phyloP scores from a whole-genome alignment of 108 stramenopile species.

The Skeletonema tropicum region DNA sequence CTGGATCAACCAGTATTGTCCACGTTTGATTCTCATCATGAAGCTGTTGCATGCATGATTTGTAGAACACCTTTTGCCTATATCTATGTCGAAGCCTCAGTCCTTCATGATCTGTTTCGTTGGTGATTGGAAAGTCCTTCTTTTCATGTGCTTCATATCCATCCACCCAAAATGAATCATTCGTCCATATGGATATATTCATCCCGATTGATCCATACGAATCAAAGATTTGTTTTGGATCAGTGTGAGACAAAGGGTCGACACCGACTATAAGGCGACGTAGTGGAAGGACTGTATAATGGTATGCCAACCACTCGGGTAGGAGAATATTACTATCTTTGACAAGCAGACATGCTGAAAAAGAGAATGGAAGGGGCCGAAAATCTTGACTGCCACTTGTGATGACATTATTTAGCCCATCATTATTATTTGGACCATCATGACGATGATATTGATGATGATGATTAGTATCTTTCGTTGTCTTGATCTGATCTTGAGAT shows the following conservation, averaged over 20 bases:
- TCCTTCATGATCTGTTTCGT: conserved; percentile 1
- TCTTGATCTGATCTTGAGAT: too few relatives aligned
- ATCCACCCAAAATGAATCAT: conserved; percentile 19
- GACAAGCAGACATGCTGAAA: conserved; percentile 63
- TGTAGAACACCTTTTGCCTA: conserved; percentile 42
- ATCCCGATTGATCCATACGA: conserved; percentile 13
- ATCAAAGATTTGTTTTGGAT: conserved; percentile 19
- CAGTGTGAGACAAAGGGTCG: conserved; percentile 39
- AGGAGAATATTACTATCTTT: conserved; percentile 59
- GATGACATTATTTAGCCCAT: too few relatives aligned
- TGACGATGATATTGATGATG: too few relatives aligned
- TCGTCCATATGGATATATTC: conserved; percentile 22
- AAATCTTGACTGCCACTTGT: not conserved
- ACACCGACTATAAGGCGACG: conserved; percentile 44
- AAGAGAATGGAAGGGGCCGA: conserved; percentile 18
- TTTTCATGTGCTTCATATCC: conserved; percentile 2
- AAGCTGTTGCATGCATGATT: conserved; percentile 33
- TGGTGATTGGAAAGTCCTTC: conserved; percentile 2
- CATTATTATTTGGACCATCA: too few relatives aligned
- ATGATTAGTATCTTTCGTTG: too few relatives aligned
- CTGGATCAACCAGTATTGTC: conserved; percentile 60
- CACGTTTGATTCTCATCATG: conserved; percentile 34
- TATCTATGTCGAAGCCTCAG: conserved; percentile 1
- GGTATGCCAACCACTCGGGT: conserved; percentile 67
- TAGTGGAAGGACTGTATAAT: conserved; percentile 57